These are phyloP conservation scores for Aspergillus sp. DNA, from an alignment of 2,329 filamentous ascomycete genomes.

Conservation along the genomic window DNA sequence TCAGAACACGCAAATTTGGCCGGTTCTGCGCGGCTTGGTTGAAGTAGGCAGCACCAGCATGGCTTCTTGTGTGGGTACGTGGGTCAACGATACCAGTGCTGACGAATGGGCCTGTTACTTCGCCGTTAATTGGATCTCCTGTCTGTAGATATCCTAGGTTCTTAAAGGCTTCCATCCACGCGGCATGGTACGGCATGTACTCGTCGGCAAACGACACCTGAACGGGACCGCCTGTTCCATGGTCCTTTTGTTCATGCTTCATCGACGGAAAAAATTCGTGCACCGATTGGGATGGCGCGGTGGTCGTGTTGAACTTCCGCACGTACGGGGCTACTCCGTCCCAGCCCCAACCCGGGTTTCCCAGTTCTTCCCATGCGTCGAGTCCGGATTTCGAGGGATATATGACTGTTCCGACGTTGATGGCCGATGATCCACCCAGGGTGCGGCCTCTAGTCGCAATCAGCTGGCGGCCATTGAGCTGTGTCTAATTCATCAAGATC, in stretches of 20 bases:
- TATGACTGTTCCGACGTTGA: conserved; percentile 39
- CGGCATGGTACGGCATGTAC: conserved; percentile 15
- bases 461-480: conserved; percentile 41
- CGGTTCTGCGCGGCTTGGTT: conserved; percentile 5
- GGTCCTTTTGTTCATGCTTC: conserved; percentile 5
- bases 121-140: conserved; percentile 16
- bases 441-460: conserved; percentile 47
- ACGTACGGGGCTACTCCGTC: conserved; percentile 49
- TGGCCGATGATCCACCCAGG: conserved; percentile 47
- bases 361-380: conserved; percentile 46
- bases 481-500: background rate
- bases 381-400: conserved; percentile 36
- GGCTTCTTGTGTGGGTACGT: conserved; percentile 13
- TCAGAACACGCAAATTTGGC: conserved; percentile 15
- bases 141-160: conserved; percentile 12
- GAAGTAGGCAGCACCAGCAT: conserved; percentile 16
- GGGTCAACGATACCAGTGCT: conserved; percentile 15
- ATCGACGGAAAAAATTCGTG: background rate
- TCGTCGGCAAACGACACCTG: conserved; percentile 17
- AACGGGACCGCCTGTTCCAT: conserved; percentile 20
- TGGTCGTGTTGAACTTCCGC: conserved; percentile 37
- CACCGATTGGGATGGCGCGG: conserved; percentile 16
- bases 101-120: conserved; percentile 12
- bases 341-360: conserved; percentile 47
- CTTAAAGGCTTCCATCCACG: conserved; percentile 16